Evolutionary conservation across 345 rosid genomes (phyloP), one percentile per base, ranked within the genome.

Genomic region (Excoecaria agallocha): DNA sequence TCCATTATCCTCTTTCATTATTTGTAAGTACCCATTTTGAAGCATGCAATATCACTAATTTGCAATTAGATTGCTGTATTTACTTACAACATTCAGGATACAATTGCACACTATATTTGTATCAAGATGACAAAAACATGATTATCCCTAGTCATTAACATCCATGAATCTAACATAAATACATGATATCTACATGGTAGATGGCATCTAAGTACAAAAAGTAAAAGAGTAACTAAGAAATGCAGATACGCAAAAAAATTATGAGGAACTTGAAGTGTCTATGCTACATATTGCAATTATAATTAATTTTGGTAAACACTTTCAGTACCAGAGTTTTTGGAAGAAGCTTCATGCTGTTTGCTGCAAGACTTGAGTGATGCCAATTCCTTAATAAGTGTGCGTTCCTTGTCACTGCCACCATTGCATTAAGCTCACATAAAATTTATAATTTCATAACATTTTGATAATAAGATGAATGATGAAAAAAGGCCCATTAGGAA

Each of bases 381-480:
- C n/a, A n/a, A n/a, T n/a, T 55, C 91, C 87, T 88, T 78, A 69
- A 92, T 79, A 78, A 94, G 91, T 70, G 70, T 68, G 4, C 84
- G 91, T 77, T 94, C 97, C 71, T 74, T 79, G 25, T 86, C 85
- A 57, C 98, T 92, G 88, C 59, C 75, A 81, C 19, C 52, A 69
- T 71, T 76, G 64, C 39, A 75, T 43, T 63, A 73, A 50, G 62
- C 72, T 70, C 46, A 19, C 69, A 68, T 8, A 20, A 55, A 69
- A 63, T 17, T 57, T 30, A 30, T 48, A 15, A 20, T 72, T 54
- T 48, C 25, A 45, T 0, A 4, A 45, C 13, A 45, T 7, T 54
- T 38, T 17, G 16, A 30, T 8, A 70, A 60, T 54, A 66, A 63
- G 43, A 56, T 1, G 39, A 39, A 37, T 30, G 2, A n/a, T 41